Evolutionary conservation across 1,139 yeast species (phyloP).

Genomic region (Saccharomycopsis crataegensis): DNA sequence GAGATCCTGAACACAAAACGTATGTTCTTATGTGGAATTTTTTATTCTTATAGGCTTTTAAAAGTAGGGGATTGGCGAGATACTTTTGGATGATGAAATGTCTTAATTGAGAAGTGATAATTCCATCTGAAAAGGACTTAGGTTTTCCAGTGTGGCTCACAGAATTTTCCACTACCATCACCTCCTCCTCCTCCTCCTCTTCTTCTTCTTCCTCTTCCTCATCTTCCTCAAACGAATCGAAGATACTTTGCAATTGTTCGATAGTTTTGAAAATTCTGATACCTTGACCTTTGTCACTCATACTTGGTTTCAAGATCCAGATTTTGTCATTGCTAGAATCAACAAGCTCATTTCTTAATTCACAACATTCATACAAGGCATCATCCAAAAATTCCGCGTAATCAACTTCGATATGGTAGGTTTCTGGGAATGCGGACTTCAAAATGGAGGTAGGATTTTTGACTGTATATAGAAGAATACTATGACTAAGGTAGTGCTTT

Average conservation of each 20-base stretch:
- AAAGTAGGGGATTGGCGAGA: slow-evolving; percentile 54
- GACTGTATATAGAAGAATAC: slow-evolving; percentile 62
- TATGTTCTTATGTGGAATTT: slow-evolving; percentile 89
- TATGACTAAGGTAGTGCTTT: slow-evolving; percentile 79
- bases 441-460: slow-evolving; percentile 69
- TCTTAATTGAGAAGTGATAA: slow-evolving; percentile 79
- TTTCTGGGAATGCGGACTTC: slow-evolving; percentile 56
- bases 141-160: background rate
- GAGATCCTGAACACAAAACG: slow-evolving; percentile 67
- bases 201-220: slow-evolving; percentile 49
- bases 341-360: slow-evolving; percentile 70
- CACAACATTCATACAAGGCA: slow-evolving; percentile 85
- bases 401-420: slow-evolving; percentile 81
- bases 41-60: slow-evolving; percentile 51
- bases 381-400: slow-evolving; percentile 95
- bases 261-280: slow-evolving; percentile 72
- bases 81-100: slow-evolving; percentile 89
- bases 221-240: slow-evolving; percentile 77
- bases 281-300: slow-evolving; percentile 97
- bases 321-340: slow-evolving; percentile 41
- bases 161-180: slow-evolving; percentile 25
- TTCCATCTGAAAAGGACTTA: slow-evolving; percentile 35
- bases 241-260: slow-evolving; percentile 72
- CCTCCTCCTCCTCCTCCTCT: slow-evolving; percentile 34
- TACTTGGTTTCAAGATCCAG: slow-evolving; percentile 91